Evolutionary conservation across 2,329 filamentous ascomycete species (phyloP).

Genomic region (Macrophomina phaseolina): DNA sequence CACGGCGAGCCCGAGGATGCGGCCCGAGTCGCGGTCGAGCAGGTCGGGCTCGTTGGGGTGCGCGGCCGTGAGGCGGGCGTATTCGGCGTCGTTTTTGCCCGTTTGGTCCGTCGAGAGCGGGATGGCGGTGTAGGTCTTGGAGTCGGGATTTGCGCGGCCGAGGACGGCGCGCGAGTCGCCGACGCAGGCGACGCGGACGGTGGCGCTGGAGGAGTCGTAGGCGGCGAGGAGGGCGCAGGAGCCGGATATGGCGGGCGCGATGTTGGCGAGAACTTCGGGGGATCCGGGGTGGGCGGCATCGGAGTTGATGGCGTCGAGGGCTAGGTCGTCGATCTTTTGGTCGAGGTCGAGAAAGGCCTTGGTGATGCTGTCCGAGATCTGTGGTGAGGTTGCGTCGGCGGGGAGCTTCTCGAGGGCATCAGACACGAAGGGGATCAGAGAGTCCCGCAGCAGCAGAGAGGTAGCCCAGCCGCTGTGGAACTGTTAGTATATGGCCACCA

Average conservation of each 20-base stretch:
- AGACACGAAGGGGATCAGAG: slow-evolving; percentile 53
- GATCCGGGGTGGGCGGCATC: slow-evolving; percentile 39
- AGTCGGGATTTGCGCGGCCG: slow-evolving; percentile 54
- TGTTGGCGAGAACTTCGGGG: slow-evolving; percentile 34
- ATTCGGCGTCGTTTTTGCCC: slow-evolving; percentile 65
- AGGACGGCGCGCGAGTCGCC: slow-evolving; percentile 73
- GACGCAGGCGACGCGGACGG: slow-evolving; percentile 67
- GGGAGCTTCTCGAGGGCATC: slow-evolving; percentile 42
- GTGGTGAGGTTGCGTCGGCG: slow-evolving; percentile 47
- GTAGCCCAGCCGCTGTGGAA: slow-evolving; percentile 50
- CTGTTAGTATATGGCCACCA: background rate
- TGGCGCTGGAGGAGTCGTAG: slow-evolving; percentile 61
- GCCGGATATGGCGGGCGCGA: slow-evolving; percentile 55
- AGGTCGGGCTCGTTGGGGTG: slow-evolving; percentile 63
- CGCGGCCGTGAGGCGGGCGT: slow-evolving; percentile 58
- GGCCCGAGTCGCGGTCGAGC: slow-evolving; percentile 59
- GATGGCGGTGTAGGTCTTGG: slow-evolving; percentile 56
- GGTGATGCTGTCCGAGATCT: slow-evolving; percentile 62
- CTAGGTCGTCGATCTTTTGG: slow-evolving; percentile 58
- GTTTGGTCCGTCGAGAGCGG: slow-evolving; percentile 70
- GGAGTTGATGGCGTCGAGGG: slow-evolving; percentile 45
- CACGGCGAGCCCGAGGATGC: slow-evolving; percentile 66
- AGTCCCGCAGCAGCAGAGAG: slow-evolving; percentile 47
- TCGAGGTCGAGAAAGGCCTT: slow-evolving; percentile 64
- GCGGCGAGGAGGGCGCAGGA: slow-evolving; percentile 69